Evolutionary conservation across 1,284 basidiomycete species (phyloP).

Genomic region (Bjerkandera adusta): DNA sequence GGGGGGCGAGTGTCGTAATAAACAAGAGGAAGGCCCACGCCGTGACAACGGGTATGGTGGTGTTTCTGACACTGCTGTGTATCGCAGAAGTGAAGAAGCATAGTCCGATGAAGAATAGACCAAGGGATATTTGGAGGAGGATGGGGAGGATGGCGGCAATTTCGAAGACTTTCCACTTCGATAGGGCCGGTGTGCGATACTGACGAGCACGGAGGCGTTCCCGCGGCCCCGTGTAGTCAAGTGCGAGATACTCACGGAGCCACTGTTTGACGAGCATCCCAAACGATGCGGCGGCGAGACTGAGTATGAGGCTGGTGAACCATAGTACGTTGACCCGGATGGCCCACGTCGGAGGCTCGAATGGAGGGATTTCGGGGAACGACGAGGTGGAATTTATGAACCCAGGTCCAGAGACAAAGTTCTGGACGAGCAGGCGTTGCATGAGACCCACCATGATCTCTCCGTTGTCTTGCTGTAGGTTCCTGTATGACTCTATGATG

Average conservation of each 20-base stretch:
- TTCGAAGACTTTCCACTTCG: background rate
- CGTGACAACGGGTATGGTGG: background rate
- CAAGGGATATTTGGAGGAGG: background rate
- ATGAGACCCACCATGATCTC: no score
- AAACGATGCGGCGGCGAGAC: background rate
- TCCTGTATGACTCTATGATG: no score
- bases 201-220: slow-evolving; percentile 1
- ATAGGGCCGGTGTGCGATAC: background rate
- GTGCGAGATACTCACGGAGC: background rate
- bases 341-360: background rate
- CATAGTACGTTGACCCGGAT: background rate
- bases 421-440: no score
- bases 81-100: background rate
- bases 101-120: background rate
- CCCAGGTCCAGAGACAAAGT: no score
- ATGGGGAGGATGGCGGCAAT: background rate
- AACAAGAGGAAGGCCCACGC: background rate
- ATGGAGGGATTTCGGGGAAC: no score
- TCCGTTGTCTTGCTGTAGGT: no score
- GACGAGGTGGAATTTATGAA: no score
- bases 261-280: slow-evolving; percentile 1
- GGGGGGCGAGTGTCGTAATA: no score
- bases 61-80: background rate
- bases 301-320: slow-evolving; percentile 1
- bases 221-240: background rate